Percentiles rank a stretch among this genome's conserved stretches.
Conservation (phyloP, 208 protist genomes). For the Leishmania amazonensis region DNA sequence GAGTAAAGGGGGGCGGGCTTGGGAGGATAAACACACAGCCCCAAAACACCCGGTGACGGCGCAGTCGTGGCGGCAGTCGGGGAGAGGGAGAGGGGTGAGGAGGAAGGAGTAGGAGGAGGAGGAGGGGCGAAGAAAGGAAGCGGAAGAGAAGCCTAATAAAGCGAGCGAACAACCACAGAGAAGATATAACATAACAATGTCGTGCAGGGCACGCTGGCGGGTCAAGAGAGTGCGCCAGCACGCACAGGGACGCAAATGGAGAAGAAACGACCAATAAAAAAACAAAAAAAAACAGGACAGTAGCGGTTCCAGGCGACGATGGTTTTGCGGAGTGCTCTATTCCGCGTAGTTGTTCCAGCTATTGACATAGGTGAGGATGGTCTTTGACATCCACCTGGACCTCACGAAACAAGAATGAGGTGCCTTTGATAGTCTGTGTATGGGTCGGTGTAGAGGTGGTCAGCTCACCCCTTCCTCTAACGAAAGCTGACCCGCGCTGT, state of each 20-base stretch:
- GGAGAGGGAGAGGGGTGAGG: neutral
- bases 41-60: neutral
- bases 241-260: neutral
- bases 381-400: neutral
- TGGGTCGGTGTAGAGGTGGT: neutral
- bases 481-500: neutral
- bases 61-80: neutral
- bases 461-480: neutral
- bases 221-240: neutral
- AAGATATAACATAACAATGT: neutral
- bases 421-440: neutral
- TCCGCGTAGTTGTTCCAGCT: neutral
- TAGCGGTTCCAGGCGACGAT: neutral
- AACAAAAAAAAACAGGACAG: neutral
- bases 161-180: neutral
- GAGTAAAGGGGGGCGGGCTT: no score
- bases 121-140: neutral
- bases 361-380: neutral
- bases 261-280: neutral
- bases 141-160: neutral
- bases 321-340: neutral
- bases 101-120: neutral
- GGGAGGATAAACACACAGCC: no score
- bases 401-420: neutral
- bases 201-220: neutral